Evolutionary conservation across 2,329 filamentous ascomycete species (phyloP), one percentile per base, ranked within the genome.

Genomic region (Verruconis gallopava): DNA sequence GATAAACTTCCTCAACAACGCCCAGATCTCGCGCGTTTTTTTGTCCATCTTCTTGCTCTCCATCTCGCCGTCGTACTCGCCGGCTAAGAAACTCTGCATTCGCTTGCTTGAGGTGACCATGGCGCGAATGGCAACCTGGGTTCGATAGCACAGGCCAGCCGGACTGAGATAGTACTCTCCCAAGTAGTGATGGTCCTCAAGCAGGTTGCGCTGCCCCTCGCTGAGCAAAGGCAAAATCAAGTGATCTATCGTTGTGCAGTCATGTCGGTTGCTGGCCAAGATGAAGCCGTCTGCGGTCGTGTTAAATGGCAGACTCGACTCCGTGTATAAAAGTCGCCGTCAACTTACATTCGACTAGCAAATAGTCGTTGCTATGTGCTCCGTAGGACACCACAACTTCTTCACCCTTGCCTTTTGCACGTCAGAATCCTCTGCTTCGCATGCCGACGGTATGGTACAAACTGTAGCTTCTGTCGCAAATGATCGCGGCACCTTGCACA

Each of bases 341-440:
- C 11, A 34, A 20, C 38, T 21, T 18, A 35, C 32, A 88, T 58
- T 85, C 81, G 0, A 74, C 70, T 2, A 86, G 67, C 14, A 86
- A 60, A 49, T 82, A 81, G 53, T 86, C 81, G 47, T 84, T 83
- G 20, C 70, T 70, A 54, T 86, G 81, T 1, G 68, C 56, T 3
- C 82, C 82, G 51, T 88, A 88, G 20, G 71, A 75, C 19, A 82
- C 74, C 46, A 71, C 73, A 1, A 88, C 62, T 59, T 86, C 81
- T 15, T 81, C 73, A 5, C 75, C 77, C 2, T 56, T 51, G 1
- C 54, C 57, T 59, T 21, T 2, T 17, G 17, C 18, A 36, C 6
- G 25, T n/a, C 25, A 9, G 25, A 30, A 9, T n/a, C 25, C 9
- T 30, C 9, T 9, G 6, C n/a, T 9, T 30, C 25, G 25, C 6